These are phyloP conservation scores for Alloteropsis angusta DNA, from an alignment of 202 grass and related monocot species.

Conservation along the genomic window DNA sequence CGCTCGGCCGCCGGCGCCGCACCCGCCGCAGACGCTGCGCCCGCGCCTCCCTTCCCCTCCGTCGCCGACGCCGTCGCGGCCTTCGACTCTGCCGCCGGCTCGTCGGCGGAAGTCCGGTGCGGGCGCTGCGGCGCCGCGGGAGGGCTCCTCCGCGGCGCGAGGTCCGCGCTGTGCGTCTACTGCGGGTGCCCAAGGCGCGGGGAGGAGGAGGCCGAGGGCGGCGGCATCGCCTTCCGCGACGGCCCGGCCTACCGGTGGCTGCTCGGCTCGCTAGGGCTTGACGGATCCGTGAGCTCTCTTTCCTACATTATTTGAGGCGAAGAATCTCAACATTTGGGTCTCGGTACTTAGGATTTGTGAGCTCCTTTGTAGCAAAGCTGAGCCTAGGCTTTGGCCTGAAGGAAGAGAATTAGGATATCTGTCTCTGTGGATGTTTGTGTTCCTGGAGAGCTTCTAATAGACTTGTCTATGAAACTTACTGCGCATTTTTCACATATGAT, in stretches of 20 bases:
- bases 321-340: not conserved
- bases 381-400: not conserved
- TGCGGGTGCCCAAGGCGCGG: slow-evolving; percentile 40
- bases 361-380: not conserved
- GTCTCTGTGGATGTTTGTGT: not conserved
- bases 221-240: slow-evolving; percentile 43
- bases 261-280: slow-evolving; percentile 56
- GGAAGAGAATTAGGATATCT: not conserved
- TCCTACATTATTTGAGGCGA: not conserved
- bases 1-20: slow-evolving; percentile 22
- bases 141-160: slow-evolving; percentile 41
- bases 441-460: not conserved
- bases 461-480: not conserved
- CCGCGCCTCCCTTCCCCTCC: slow-evolving; percentile 21
- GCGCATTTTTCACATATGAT: not conserved
- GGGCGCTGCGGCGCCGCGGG: slow-evolving; percentile 45
- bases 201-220: slow-evolving; percentile 24
- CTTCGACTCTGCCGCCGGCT: slow-evolving; percentile 32
- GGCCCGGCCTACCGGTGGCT: slow-evolving; percentile 48
- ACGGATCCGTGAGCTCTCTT: slow-evolving; percentile 73
- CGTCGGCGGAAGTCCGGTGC: slow-evolving; percentile 37
- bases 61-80: slow-evolving; percentile 45
- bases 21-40: not conserved
- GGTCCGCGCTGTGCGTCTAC: slow-evolving; percentile 46
- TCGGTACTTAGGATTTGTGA: not conserved